Evolutionary conservation across 495 filamentous ascomycete species (phyloP).

Genomic region (Platismatia glauca): DNA sequence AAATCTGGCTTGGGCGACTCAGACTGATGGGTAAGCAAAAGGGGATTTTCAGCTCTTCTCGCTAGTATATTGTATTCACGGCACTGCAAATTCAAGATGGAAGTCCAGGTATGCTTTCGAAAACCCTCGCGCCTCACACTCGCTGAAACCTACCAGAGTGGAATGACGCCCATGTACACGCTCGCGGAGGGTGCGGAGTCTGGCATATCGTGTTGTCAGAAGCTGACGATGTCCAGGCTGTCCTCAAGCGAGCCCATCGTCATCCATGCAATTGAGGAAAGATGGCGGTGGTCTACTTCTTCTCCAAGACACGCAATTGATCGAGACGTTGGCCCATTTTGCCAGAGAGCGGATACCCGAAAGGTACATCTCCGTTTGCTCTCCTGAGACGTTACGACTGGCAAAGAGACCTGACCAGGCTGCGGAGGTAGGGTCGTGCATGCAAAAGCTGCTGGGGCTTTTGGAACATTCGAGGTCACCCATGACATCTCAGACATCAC

Average conservation of each 20-base stretch:
- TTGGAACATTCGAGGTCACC: constrained; percentile 50
- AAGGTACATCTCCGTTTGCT: not conserved
- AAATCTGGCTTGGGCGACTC: not conserved
- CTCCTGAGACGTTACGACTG: not conserved
- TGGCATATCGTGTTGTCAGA: not conserved
- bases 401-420: not conserved
- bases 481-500: constrained; percentile 30
- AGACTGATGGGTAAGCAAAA: not conserved
- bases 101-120: not conserved
- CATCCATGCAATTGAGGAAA: not conserved
- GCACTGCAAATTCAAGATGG: not conserved
- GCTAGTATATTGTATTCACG: not conserved
- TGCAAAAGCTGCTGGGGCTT: constrained; percentile 45
- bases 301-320: not conserved
- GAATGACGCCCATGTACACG: not conserved
- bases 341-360: not conserved
- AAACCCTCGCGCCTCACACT: not conserved
- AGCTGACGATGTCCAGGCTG: not conserved
- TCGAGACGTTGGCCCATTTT: not conserved
- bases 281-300: not conserved
- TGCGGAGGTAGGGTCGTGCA: not conserved
- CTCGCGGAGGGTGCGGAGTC: not conserved
- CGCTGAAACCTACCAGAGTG: not conserved
- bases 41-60: not conserved
- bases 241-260: not conserved